Evolutionary conservation across 305 asterid genomes (phyloP), one percentile per base, ranked within the genome.

Genomic region (Rubia occidens): DNA sequence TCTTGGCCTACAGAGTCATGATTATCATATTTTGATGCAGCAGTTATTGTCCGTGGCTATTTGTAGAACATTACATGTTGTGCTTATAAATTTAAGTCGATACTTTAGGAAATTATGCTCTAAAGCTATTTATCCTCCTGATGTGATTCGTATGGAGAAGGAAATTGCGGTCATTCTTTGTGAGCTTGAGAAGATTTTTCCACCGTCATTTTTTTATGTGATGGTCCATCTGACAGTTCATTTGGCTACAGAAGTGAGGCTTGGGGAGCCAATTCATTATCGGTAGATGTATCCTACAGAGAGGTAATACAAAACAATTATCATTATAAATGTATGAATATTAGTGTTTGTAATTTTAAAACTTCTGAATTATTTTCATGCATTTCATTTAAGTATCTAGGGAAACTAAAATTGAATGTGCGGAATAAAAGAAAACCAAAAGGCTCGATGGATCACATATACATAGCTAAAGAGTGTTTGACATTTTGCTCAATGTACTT

Each of bases 231-330:
- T 55, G 10, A 55, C 14, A 0, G 10, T 55, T 20, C 60, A 55
- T 55, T 55, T 55, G 1, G 60, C 60, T 55, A 3, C 60, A 6
- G 14, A 55, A 55, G 60, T 55, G 13, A 55, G 13, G 11, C 14
- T 55, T 55, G 60, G 40, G 40, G 40, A 0, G 60, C 35, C 35
- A 0, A 65, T 74, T 0, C 64, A 71, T 0, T 67, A 71, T n/a
- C 72, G 58, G 1, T 74, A 58, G 77, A 75, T 79, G 72, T 69
- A 76, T 29, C 81, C 79, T 1, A 59, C 64, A 29, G 69, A 74
- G 17, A 76, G 75, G 61, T 76, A 67, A 5, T 56, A 18, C 35
- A 32, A 56, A 56, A 9, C 0, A 3, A 2, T 26, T 26, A 1
- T 45, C 53, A 53, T 53, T n/a, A 15, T 6, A 14, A 7, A 53